Evolutionary conservation across 352 stramenopile species (phyloP), one percentile per base, ranked within the genome.

Genomic region (Pythium scleroteichum): DNA sequence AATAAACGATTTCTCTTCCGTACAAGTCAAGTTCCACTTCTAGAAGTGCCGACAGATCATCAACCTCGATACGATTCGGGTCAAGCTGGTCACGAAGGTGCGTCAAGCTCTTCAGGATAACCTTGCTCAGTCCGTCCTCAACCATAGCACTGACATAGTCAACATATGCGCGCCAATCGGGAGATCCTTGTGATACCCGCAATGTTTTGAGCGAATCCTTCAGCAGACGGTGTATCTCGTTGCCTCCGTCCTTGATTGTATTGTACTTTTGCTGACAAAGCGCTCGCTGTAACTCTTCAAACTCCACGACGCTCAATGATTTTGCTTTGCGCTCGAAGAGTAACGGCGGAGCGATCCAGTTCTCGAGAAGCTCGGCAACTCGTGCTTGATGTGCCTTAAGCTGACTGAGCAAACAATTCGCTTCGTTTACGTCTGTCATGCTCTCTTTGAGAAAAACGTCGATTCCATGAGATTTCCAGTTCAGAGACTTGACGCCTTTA

Each of bases 391-490:
- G 92, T 4, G 74, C 72, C 62, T 97, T 97, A 66, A 98, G 76
- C 42, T 94, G 85, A 10, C 73, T 82, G n/a, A 98, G 45, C 12
- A 96, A 76, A 0, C 79, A 67, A 49, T 90, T 95, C 0, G 93
- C 85, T 51, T 97, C 88, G 44, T 95, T 95, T 29, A 97, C 90
- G 32, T 96, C 78, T 0, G 81, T 76, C 77, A 96, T 91, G 17
- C 84, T 85, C 44, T 97, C 88, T 48, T 93, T 96, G 29, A 97
- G 60, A 38, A 98, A 98, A 4, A 92, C 72, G 42, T 97, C 90
- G 49, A 98, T 98, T 19, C 90, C 90, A 32, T 96, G 90, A 5
- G 79, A 95, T 45, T 97, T 97, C 93, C 93, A 98, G 58, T 98
- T 98, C 8, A 98, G 72, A 3, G 78, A 62, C 56, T 92, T 92